phyloP scores from a whole-genome alignment of 2,329 filamentous ascomycete genomes.

The Pseudogymnoascus sp. region DNA sequence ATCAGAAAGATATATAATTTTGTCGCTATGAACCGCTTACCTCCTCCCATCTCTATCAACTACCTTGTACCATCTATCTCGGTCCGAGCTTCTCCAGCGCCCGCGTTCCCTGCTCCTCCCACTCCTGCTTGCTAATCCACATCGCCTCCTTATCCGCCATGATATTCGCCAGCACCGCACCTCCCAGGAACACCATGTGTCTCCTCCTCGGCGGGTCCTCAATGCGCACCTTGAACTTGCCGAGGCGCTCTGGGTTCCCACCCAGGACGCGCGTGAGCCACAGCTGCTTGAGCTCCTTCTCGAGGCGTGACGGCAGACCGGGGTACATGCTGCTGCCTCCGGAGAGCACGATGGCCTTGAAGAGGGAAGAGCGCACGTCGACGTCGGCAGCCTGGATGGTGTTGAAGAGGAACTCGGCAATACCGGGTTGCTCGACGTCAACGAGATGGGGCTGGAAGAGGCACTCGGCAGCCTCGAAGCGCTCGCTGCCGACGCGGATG shows the following conservation, averaged over 20 bases:
- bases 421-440: slow-evolving; percentile 93
- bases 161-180: slow-evolving; percentile 93
- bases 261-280: slow-evolving; percentile 89
- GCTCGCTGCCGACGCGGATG: slow-evolving; percentile 91
- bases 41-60: neutral
- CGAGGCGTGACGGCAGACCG: slow-evolving; percentile 82
- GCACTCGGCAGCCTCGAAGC: slow-evolving; percentile 96
- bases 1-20: slow-evolving; percentile 9
- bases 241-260: slow-evolving; percentile 86
- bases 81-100: slow-evolving; percentile 89
- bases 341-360: slow-evolving; percentile 94
- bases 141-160: slow-evolving; percentile 99
- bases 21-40: slow-evolving; percentile 7
- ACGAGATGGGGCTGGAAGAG: slow-evolving; percentile 97
- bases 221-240: slow-evolving; percentile 99
- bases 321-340: slow-evolving; percentile 99
- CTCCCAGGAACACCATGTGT: slow-evolving; percentile 99
- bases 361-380: slow-evolving; percentile 85
- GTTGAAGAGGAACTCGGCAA: slow-evolving; percentile 97
- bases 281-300: slow-evolving; percentile 98
- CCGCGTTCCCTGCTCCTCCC: slow-evolving; percentile 83
- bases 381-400: slow-evolving; percentile 95
- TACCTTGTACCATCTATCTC: slow-evolving; percentile 44
- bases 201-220: slow-evolving; percentile 91
- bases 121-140: slow-evolving; percentile 97